Percentiles rank a stretch among this genome's conserved stretches.
These are phyloP conservation scores for Pinus albicaulis DNA, from an alignment of 75 land plant genomes.

Conservation along the genomic window DNA sequence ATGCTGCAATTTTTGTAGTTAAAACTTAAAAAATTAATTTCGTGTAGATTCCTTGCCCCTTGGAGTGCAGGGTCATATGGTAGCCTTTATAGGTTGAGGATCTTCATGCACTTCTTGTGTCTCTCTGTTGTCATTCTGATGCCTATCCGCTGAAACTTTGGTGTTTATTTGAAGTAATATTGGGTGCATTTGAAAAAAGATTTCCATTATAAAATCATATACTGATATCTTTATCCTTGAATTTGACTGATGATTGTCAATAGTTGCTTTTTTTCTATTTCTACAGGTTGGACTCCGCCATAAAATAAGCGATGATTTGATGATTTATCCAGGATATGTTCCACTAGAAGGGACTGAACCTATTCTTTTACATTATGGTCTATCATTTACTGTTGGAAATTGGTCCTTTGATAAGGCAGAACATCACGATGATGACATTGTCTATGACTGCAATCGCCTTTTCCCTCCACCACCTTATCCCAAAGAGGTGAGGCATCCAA, in stretches of 20 bases:
- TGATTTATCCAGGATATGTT: slow-evolving; percentile 95
- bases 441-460: slow-evolving; percentile 82
- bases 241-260: background rate
- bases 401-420: slow-evolving; percentile 88
- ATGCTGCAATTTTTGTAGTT: too few species aligned
- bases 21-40: too few species aligned
- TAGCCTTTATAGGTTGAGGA: background rate
- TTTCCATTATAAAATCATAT: background rate
- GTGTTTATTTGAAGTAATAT: too few species aligned
- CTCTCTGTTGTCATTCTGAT: background rate
- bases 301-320: slow-evolving; percentile 83
- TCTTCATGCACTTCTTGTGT: background rate
- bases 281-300: slow-evolving; percentile 87
- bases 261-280: slow-evolving; percentile 8
- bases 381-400: slow-evolving; percentile 77
- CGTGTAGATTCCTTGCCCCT: too few species aligned
- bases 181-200: background rate
- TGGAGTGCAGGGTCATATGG: too few species aligned
- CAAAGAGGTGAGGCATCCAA: slow-evolving; percentile 53
- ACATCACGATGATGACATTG: slow-evolving; percentile 78
- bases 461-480: slow-evolving; percentile 96
- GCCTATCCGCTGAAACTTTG: background rate
- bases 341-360: slow-evolving; percentile 78
- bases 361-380: slow-evolving; percentile 89
- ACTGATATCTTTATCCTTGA: background rate